A percentile compares a stretch with the other conserved stretches of the same genome.
Conservation (phyloP, 2,329 filamentous ascomycete genomes). For the Cordyceps pruinosa region DNA sequence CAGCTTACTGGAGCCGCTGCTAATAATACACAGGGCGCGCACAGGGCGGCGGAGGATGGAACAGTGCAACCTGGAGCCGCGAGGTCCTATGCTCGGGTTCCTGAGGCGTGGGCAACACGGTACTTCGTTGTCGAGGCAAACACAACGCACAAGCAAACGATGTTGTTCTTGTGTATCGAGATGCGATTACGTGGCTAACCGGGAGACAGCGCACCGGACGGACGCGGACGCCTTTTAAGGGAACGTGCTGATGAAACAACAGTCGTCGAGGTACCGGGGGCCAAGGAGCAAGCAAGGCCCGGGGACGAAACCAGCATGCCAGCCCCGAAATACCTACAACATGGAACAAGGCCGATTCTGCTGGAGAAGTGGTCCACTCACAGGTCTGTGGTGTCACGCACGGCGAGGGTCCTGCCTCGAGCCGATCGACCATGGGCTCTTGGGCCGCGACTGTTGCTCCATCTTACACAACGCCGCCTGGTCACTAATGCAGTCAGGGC, state of each 20-base stretch:
- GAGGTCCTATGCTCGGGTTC: neutral
- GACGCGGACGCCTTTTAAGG: constrained; percentile 5
- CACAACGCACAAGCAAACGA: neutral
- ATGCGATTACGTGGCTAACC: neutral
- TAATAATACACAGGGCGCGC: neutral
- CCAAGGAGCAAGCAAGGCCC: neutral
- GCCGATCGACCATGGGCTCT: neutral
- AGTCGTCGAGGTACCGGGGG: neutral
- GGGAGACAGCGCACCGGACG: neutral
- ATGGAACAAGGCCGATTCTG: neutral
- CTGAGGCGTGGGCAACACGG: neutral
- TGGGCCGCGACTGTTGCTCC: neutral
- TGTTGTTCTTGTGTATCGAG: neutral
- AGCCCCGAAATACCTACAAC: constrained; percentile 3
- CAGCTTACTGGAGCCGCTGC: neutral
- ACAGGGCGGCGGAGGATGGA: neutral
- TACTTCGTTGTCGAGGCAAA: neutral
- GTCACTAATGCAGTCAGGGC: neutral
- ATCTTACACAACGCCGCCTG: neutral
- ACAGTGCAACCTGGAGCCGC: neutral
- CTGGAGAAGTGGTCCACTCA: constrained; percentile 1
- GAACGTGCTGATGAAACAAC: constrained; percentile 3
- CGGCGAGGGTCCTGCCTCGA: neutral
- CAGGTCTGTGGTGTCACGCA: neutral
- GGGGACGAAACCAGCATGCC: neutral